phyloP scores from a whole-genome alignment of 177 flowering plant species.

The Vitis hybrid region DNA sequence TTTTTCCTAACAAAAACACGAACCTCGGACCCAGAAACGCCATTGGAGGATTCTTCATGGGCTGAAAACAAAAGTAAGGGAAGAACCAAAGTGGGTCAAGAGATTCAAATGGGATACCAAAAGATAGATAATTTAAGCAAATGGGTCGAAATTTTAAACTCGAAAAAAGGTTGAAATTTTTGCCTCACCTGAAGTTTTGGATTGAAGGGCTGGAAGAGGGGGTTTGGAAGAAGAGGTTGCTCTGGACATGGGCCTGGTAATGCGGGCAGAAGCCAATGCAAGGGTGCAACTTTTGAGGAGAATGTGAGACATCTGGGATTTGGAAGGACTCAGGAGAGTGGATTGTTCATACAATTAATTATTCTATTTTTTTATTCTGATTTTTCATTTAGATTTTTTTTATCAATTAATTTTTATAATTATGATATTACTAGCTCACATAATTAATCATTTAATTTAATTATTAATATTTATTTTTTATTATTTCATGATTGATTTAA shows the following conservation, averaged over 20 bases:
- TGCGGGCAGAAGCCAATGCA: neutral
- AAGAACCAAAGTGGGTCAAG: too few species aligned
- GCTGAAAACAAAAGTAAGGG: neutral
- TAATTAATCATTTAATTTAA: too few species aligned
- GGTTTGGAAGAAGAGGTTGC: neutral
- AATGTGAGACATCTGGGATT: neutral
- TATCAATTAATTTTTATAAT: neutral
- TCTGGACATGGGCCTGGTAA: neutral
- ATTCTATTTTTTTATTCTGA: neutral
- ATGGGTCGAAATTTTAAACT: neutral
- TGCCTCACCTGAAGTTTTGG: slow-evolving; percentile 3
- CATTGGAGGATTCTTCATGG: neutral
- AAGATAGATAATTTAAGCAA: neutral
- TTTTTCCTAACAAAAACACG: slow-evolving; percentile 33
- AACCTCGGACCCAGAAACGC: slow-evolving; percentile 13
- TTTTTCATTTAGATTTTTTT: neutral
- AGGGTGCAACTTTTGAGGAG: neutral
- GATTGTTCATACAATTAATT: neutral
- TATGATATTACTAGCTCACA: too few species aligned
- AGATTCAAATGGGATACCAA: neutral
- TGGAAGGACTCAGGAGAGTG: neutral
- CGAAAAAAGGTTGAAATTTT: neutral
- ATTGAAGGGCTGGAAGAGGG: neutral
- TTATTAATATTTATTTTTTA: neutral
- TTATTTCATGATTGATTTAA: neutral